These are phyloP conservation scores for Dactylis glomerata DNA, from an alignment of 176 grass and related monocot genomes.

Conservation along the genomic window DNA sequence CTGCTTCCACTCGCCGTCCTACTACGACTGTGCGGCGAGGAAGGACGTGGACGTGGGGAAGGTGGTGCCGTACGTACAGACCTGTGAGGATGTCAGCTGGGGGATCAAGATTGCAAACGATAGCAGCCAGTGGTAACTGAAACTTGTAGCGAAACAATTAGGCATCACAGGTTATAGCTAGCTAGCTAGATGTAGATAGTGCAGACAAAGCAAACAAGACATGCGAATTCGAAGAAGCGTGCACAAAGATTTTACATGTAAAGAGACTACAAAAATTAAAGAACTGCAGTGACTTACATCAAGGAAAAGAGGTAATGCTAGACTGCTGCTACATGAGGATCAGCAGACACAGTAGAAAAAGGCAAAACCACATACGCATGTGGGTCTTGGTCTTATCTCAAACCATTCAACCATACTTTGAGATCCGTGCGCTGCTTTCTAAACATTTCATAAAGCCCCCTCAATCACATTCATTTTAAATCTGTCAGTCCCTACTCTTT, in stretches of 20 bases:
- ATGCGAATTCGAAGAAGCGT: background rate
- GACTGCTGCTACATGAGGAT: too few relatives aligned
- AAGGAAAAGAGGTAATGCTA: too few relatives aligned
- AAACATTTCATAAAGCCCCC: too few relatives aligned
- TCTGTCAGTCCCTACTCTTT: too few relatives aligned
- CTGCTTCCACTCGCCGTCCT: conserved; percentile 59
- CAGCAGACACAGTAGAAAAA: background rate
- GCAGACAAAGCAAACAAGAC: background rate
- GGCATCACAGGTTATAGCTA: background rate
- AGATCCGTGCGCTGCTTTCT: too few relatives aligned
- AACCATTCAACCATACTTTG: too few relatives aligned
- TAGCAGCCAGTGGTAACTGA: background rate
- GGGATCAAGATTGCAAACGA: background rate
- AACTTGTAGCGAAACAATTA: background rate
- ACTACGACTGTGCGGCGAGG: too few relatives aligned
- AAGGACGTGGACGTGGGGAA: too few relatives aligned
- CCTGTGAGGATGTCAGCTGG: conserved; percentile 47
- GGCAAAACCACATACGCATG: too few relatives aligned
- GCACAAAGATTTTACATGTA: background rate
- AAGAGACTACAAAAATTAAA: background rate
- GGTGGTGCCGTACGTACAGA: background rate
- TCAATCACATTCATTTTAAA: too few relatives aligned
- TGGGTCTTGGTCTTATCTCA: too few relatives aligned
- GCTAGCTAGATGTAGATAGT: background rate
- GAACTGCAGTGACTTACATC: background rate